Percentiles rank a stretch among this genome's conserved stretches.
Conservation (phyloP, 2,329 filamentous ascomycete genomes). For the Epichloe sp. region DNA sequence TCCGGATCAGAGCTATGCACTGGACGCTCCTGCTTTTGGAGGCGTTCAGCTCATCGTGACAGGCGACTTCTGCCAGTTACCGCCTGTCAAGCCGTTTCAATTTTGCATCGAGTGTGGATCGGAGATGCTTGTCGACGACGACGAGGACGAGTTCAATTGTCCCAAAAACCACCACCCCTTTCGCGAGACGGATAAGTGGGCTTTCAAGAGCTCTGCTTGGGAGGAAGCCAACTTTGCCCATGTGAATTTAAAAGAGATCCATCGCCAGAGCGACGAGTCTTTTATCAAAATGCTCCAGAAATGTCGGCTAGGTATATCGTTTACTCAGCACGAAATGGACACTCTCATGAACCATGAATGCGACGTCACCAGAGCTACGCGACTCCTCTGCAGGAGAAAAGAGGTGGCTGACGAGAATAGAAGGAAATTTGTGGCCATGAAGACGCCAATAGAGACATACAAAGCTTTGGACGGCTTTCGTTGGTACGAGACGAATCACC, state of each 20-base stretch:
- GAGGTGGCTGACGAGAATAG: slow-evolving; percentile 5
- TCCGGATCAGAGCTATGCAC: neutral
- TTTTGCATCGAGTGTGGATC: slow-evolving; percentile 11
- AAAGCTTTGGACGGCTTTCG: neutral
- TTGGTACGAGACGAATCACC: neutral
- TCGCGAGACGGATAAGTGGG: slow-evolving; percentile 42
- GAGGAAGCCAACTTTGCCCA: slow-evolving; percentile 37
- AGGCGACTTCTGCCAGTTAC: slow-evolving; percentile 44
- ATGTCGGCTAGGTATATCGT: slow-evolving; percentile 31
- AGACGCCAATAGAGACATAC: neutral
- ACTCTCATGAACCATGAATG: slow-evolving; percentile 32
- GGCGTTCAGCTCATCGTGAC: slow-evolving; percentile 15
- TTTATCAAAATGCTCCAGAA: slow-evolving; percentile 45
- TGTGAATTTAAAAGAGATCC: slow-evolving; percentile 39
- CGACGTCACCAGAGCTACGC: slow-evolving; percentile 16
- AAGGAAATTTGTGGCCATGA: neutral
- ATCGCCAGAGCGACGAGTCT: slow-evolving; percentile 38
- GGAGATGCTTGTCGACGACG: slow-evolving; percentile 8
- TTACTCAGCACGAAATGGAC: slow-evolving; percentile 23
- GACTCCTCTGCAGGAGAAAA: slow-evolving; percentile 6
- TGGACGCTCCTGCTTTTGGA: slow-evolving; percentile 11
- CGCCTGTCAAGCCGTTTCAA: slow-evolving; percentile 43
- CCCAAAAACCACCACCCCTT: neutral
- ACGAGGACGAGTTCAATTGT: neutral
- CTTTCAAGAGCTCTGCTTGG: slow-evolving; percentile 45